Percentiles rank a stretch among this genome's conserved stretches.
Conservation (phyloP, 73 alveolate species). For the Stentor roeselii region DNA sequence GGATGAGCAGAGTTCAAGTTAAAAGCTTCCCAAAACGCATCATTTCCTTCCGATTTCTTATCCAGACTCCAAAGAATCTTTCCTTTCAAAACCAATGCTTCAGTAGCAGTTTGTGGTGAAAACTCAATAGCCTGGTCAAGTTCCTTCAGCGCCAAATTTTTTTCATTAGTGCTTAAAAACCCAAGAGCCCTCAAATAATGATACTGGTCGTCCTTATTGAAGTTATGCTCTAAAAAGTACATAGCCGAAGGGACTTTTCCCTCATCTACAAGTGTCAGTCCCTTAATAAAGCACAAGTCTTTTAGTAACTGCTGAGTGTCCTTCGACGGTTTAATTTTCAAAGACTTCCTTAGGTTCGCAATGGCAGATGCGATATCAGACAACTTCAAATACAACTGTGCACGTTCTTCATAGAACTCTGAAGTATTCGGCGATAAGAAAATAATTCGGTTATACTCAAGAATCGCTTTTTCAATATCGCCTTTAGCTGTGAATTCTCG, state of each 20-base stretch:
- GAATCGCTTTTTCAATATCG: constrained; percentile 57
- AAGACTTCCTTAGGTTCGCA: constrained; percentile 55
- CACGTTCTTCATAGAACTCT: constrained; percentile 66
- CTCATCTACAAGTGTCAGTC: constrained; percentile 60
- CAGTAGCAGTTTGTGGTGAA: constrained; percentile 56
- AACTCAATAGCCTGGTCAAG: constrained; percentile 56
- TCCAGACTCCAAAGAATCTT: constrained; percentile 64
- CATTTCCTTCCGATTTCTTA: constrained; percentile 64
- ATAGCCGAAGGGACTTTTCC: constrained; percentile 70
- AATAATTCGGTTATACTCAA: constrained; percentile 53
- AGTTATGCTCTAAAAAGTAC: constrained; percentile 46
- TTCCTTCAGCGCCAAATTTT: constrained; percentile 54
- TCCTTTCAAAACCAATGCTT: constrained; percentile 62
- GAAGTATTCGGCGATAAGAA: constrained; percentile 48
- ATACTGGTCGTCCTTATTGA: constrained; percentile 55
- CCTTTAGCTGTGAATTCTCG: constrained; percentile 41
- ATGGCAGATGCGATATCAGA: constrained; percentile 69
- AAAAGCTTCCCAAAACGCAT: constrained; percentile 68
- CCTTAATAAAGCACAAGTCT: constrained; percentile 55
- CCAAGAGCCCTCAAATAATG: constrained; percentile 51
- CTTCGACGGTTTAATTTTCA: constrained; percentile 35
- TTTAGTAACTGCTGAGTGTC: constrained; percentile 53
- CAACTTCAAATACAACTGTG: constrained; percentile 58
- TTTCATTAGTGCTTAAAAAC: constrained; percentile 61
- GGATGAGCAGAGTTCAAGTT: constrained; percentile 63